These are phyloP conservation scores for Sordariomycetes sp. DNA, from an alignment of 2,329 filamentous ascomycete genomes.

Conservation along the genomic window DNA sequence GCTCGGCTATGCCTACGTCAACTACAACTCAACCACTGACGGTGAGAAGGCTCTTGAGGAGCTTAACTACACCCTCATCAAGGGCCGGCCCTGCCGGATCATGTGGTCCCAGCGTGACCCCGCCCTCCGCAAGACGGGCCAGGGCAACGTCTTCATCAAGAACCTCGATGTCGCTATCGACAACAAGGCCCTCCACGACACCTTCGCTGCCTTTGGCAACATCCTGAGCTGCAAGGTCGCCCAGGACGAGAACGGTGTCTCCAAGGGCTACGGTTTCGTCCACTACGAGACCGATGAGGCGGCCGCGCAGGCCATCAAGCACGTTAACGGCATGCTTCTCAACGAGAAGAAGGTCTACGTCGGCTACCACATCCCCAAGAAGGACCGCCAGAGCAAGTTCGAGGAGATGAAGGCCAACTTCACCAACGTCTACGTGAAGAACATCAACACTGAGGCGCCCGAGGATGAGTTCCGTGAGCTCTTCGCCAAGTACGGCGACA, in stretches of 20 bases:
- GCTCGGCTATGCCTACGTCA: conserved; percentile 98
- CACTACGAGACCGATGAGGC: conserved; percentile 99
- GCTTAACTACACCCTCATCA: conserved; percentile 99
- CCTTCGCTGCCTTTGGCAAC: conserved; percentile 97
- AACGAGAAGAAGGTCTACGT: conserved; percentile 99
- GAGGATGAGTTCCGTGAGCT: conserved; percentile 92
- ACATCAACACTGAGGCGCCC: conserved; percentile 70
- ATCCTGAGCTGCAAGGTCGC: conserved; percentile 99
- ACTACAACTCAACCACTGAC: conserved; percentile 96
- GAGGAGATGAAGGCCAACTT: conserved; percentile 99
- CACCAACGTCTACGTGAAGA: conserved; percentile 99
- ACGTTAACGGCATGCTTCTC: conserved; percentile 97
- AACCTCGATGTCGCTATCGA: conserved; percentile 97
- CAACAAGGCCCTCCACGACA: conserved; percentile 99
- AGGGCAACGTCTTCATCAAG: conserved; percentile 99
- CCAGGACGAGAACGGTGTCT: conserved; percentile 91
- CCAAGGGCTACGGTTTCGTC: conserved; percentile 98
- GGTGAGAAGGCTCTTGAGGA: conserved; percentile 98
- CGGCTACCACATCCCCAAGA: conserved; percentile 98
- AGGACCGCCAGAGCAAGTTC: conserved; percentile 99
- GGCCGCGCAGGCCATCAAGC: conserved; percentile 94
- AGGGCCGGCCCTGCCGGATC: conserved; percentile 97
- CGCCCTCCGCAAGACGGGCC: conserved; percentile 95
- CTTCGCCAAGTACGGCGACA: conserved; percentile 84
- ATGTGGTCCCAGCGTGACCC: conserved; percentile 99